Base-by-base conservation (phyloP, 1,139 yeast genomes). In the Candida tropicalis region DNA sequence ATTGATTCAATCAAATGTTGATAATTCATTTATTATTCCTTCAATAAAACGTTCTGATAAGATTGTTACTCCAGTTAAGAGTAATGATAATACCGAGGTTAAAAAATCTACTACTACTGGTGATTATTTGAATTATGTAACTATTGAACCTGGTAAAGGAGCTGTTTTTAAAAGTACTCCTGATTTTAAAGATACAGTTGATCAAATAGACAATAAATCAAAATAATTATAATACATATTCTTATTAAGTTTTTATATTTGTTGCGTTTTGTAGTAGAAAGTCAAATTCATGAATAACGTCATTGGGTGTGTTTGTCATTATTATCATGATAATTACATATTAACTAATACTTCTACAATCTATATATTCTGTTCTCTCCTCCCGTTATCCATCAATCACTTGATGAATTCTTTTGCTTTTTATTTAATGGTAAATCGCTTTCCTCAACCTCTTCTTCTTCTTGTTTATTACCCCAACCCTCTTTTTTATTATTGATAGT, bases 51-150 rank as follows among this genome's bases (percentile, higher is more conserved):
- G 26, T 25, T 36, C 29, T 10, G n/a, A 4, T 10, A 26, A 16
- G 20, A 15, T 12, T 8, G 13, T 23, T 10, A n/a, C n/a, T n/a
- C n/a, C n/a, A n/a, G 31, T 11, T 12, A 24, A 28, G 9, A 15
- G 5, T n/a, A 11, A 13, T 6, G 20, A 15, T 3, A 12, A 20
- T 5, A n/a, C 40, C 3, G 27, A 10, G 32, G 18, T 28, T 6
- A 34, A 25, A 20, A 20, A 15, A 12, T n/a, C 32, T 7, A 13
- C 37, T 31, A 12, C 22, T 12, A 18, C 27, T 9, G 13, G 9
- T 13, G 83, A 77, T 49, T 75, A 68, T 47, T 60, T 79, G 44
- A 77, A 73, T 46, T 73, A 73, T 47, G 79, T 69, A 2, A 64
- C 71, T 0, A 68, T 77, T 2, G 59, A 61, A 10, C 60, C 68